Conservation (phyloP, 208 protist species). For the Borovskyia barvae region DNA sequence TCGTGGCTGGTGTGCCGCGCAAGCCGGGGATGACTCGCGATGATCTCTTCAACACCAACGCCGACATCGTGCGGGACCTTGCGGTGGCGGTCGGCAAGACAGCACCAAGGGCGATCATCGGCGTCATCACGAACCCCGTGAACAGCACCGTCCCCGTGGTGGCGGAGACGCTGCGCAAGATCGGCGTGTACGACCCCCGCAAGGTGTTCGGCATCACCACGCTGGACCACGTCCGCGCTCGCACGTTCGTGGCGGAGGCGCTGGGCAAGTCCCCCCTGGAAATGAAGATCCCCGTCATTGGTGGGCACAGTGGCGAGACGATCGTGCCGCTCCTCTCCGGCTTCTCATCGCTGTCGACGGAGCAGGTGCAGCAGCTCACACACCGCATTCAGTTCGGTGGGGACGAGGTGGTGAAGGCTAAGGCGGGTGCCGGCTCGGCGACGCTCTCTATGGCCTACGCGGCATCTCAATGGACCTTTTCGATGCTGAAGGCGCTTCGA, state of each 20-base stretch:
- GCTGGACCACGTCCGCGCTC: constrained; percentile 83
- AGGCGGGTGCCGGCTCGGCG: constrained; percentile 82
- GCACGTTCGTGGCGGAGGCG: constrained; percentile 76
- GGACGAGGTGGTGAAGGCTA: constrained; percentile 89
- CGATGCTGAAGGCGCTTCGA: constrained; percentile 64
- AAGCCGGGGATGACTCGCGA: constrained; percentile 96
- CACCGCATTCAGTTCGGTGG: constrained; percentile 85
- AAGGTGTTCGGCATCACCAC: constrained; percentile 93
- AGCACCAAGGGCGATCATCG: constrained; percentile 91
- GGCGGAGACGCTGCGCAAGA: constrained; percentile 88
- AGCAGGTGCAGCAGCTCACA: constrained; percentile 74
- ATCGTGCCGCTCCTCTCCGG: constrained; percentile 93
- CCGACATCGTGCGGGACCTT: constrained; percentile 86
- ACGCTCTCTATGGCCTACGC: constrained; percentile 68
- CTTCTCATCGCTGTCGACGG: constrained; percentile 43
- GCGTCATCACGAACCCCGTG: constrained; percentile 94
- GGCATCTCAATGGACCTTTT: constrained; percentile 58
- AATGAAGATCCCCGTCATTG: constrained; percentile 87
- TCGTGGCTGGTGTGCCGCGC: constrained; percentile 94
- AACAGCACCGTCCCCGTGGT: constrained; percentile 95
- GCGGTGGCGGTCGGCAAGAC: constrained; percentile 68
- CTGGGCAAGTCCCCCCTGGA: constrained; percentile 51
- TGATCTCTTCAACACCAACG: constrained; percentile 96
- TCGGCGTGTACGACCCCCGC: constrained; percentile 79
- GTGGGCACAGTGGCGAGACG: constrained; percentile 93